Percentiles rank a stretch among this genome's conserved stretches.
phyloP scores from a whole-genome alignment of 2,329 filamentous ascomycete genomes.

The Ilyonectria sp. region DNA sequence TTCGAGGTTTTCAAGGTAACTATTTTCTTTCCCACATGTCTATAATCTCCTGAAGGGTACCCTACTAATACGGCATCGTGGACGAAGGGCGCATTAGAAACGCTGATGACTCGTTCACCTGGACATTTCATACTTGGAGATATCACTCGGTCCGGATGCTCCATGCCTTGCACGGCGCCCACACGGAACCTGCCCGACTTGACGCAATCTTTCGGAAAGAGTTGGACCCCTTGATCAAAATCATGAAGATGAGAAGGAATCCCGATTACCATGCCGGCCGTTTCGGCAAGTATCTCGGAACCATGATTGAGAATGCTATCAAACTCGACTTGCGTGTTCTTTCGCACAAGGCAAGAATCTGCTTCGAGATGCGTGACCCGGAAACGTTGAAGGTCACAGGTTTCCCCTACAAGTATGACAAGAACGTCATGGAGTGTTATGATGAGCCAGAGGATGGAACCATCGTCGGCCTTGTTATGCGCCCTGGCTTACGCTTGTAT shows the following conservation, averaged over 20 bases:
- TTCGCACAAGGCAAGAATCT: neutral
- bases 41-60: too few relatives aligned
- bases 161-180: neutral
- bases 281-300: neutral
- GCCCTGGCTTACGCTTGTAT: neutral
- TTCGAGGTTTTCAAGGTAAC: neutral
- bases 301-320: rapidly evolving
- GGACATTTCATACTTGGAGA: neutral
- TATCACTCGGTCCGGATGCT: neutral
- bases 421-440: neutral
- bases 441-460: neutral
- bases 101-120: neutral
- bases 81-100: neutral
- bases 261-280: neutral
- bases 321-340: neutral
- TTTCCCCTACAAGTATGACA: neutral
- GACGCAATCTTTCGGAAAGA: neutral
- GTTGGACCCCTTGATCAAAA: neutral
- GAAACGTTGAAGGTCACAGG: neutral
- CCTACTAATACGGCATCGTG: neutral
- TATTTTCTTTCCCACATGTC: neutral
- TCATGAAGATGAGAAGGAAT: neutral
- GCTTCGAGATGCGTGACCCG: neutral
- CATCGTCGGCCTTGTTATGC: neutral
- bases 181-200: neutral